Evolutionary conservation across 768 basidiomycete species (phyloP).

Genomic region (Suillus placidus): DNA sequence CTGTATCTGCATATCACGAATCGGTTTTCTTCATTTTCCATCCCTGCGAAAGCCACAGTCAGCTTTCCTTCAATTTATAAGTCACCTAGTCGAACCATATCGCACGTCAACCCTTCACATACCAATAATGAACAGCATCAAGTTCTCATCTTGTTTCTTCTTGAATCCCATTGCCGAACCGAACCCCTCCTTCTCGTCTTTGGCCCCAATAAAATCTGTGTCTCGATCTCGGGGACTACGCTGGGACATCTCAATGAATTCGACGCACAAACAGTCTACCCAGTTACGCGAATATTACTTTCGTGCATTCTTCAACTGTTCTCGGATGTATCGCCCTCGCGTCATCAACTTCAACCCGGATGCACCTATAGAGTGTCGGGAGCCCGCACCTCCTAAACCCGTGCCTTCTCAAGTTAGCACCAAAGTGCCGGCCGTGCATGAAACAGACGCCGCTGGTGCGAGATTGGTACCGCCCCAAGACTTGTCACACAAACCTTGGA

Average conservation of each 20-base stretch:
- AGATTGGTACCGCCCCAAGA: not conserved
- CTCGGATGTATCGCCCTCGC: slow-evolving; percentile 37
- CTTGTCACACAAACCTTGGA: slow-evolving; percentile 29
- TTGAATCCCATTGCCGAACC: not conserved
- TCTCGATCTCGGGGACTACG: not conserved
- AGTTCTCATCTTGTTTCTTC: not conserved
- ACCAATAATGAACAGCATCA: not conserved
- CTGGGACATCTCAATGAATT: not conserved
- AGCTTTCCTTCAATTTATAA: not conserved
- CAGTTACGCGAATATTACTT: slow-evolving; percentile 48
- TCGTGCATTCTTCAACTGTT: slow-evolving; percentile 45
- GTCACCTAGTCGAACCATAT: not conserved
- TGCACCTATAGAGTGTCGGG: slow-evolving; percentile 19
- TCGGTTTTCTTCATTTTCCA: not conserved
- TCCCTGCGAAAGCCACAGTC: not conserved
- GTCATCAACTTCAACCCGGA: slow-evolving; percentile 26
- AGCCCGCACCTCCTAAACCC: not conserved
- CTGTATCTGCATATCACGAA: not conserved
- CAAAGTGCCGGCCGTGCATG: not conserved
- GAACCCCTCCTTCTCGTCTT: not conserved
- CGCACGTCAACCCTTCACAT: not conserved
- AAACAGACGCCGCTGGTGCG: slow-evolving; percentile 5
- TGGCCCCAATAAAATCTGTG: not conserved
- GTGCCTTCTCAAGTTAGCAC: not conserved
- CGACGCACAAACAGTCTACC: not conserved